These are phyloP conservation scores for Heracleum sosnowskyi DNA, from an alignment of 129 eudicot genomes.

Conservation along the genomic window DNA sequence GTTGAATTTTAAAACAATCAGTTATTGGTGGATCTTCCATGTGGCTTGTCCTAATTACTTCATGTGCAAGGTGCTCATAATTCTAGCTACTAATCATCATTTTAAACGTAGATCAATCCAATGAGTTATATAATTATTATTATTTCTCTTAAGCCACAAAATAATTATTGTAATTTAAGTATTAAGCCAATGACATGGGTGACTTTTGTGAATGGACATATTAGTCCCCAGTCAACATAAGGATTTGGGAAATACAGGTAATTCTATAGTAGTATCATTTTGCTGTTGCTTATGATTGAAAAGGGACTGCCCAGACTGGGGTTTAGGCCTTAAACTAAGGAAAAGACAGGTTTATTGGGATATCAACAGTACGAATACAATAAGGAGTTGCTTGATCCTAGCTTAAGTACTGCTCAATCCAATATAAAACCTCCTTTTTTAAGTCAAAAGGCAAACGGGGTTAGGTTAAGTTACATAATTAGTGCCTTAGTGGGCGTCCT, in stretches of 20 bases:
- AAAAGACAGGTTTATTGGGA: conserved; percentile 23
- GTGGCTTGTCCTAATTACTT: conserved; percentile 42
- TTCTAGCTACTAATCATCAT: conserved; percentile 1
- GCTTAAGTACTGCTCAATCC: conserved; percentile 10
- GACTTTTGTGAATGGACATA: conserved; percentile 4
- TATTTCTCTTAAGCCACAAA: neutral
- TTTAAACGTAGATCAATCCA: neutral
- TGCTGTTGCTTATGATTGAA: neutral
- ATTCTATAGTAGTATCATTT: neutral
- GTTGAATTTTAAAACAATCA: conserved; percentile 10
- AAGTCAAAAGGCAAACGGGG: conserved; percentile 19
- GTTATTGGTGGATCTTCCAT: conserved; percentile 40
- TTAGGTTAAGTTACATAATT: neutral
- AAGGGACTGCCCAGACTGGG: neutral
- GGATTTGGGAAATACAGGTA: neutral
- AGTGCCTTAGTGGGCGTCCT: neutral
- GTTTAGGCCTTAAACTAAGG: neutral
- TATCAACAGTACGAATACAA: conserved; percentile 21
- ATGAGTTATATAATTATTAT: neutral
- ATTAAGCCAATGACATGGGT: no score
- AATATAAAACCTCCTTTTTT: neutral
- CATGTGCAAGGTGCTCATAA: conserved; percentile 25
- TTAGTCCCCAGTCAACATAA: conserved; percentile 5
- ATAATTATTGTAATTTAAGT: neutral
- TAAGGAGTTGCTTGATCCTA: conserved; percentile 26